phyloP scores from a whole-genome alignment of 306 rosid genomes.

The Begonia loranthoides region DNA sequence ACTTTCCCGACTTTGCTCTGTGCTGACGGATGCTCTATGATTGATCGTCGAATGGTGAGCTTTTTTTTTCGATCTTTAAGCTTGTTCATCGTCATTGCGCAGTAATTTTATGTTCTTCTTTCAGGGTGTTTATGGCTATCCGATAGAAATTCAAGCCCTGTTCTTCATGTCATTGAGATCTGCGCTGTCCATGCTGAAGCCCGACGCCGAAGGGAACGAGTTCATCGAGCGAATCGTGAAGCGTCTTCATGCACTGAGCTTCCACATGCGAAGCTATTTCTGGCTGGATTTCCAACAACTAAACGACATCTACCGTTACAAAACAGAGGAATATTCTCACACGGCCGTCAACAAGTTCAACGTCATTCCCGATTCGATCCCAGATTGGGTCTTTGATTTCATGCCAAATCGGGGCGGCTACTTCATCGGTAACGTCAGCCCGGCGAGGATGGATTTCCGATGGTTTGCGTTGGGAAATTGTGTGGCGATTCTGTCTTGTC shows the following conservation, averaged over 20 bases:
- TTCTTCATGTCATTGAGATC: slow-evolving; percentile 80
- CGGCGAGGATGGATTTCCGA: slow-evolving; percentile 93
- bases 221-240: slow-evolving; percentile 66
- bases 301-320: slow-evolving; percentile 80
- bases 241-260: slow-evolving; percentile 83
- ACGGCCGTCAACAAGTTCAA: slow-evolving; percentile 92
- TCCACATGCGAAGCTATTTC: slow-evolving; percentile 79
- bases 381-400: slow-evolving; percentile 83
- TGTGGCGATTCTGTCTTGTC: slow-evolving; percentile 72
- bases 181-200: slow-evolving; percentile 69
- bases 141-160: slow-evolving; percentile 89
- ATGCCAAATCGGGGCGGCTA: slow-evolving; percentile 90
- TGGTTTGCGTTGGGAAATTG: slow-evolving; percentile 91
- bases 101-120: slow-evolving; percentile 1
- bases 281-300: slow-evolving; percentile 91
- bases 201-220: slow-evolving; percentile 72
- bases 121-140: slow-evolving; percentile 89
- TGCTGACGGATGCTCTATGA: slow-evolving; percentile 86
- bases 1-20: slow-evolving; percentile 90
- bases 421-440: slow-evolving; percentile 87
- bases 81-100: too few species aligned
- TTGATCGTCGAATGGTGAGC: slow-evolving; percentile 82
- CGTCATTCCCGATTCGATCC: slow-evolving; percentile 91
- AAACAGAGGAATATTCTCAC: slow-evolving; percentile 91
- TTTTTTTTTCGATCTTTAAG: too few species aligned